phyloP scores from a whole-genome alignment of 2,329 filamentous ascomycete species.

The Tolypocladium ophioglossoides region DNA sequence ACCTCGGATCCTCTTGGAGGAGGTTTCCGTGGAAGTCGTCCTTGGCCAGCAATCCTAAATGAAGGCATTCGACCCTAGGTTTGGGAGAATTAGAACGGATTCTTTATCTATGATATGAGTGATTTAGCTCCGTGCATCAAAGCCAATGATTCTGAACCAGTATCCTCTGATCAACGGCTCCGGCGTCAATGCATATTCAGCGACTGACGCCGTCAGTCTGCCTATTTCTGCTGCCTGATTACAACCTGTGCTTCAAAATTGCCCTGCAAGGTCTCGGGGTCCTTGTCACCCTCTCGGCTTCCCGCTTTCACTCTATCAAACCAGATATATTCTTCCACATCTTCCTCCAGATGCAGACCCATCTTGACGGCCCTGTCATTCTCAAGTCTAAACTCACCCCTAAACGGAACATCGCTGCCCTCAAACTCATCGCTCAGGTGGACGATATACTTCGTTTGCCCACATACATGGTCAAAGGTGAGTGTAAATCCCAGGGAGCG shows the following conservation, averaged over 20 bases:
- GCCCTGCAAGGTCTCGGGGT: too few relatives aligned
- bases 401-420: neutral
- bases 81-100: neutral
- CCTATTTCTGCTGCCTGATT: neutral
- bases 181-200: too few relatives aligned
- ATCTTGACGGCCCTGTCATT: slow-evolving; percentile 1
- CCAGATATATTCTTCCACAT: slow-evolving; percentile 4
- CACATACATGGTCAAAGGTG: slow-evolving; percentile 7
- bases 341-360: slow-evolving; percentile 1
- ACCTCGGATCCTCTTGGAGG: slow-evolving; percentile 8
- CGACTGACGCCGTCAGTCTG: too few relatives aligned
- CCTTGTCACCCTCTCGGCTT: neutral
- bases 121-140: too few relatives aligned
- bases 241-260: neutral
- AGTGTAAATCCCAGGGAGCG: slow-evolving; percentile 16
- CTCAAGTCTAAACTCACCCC: slow-evolving; percentile 3
- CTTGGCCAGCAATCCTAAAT: neutral
- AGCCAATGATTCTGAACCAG: too few relatives aligned
- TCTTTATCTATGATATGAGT: neutral
- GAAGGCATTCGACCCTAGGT: too few relatives aligned
- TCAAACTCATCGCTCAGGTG: neutral
- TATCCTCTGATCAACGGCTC: too few relatives aligned
- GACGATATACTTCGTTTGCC: slow-evolving; percentile 7
- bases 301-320: neutral
- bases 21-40: slow-evolving; percentile 3